Evolutionary conservation across 768 basidiomycete species (phyloP).

Genomic region (Mycena amicta): DNA sequence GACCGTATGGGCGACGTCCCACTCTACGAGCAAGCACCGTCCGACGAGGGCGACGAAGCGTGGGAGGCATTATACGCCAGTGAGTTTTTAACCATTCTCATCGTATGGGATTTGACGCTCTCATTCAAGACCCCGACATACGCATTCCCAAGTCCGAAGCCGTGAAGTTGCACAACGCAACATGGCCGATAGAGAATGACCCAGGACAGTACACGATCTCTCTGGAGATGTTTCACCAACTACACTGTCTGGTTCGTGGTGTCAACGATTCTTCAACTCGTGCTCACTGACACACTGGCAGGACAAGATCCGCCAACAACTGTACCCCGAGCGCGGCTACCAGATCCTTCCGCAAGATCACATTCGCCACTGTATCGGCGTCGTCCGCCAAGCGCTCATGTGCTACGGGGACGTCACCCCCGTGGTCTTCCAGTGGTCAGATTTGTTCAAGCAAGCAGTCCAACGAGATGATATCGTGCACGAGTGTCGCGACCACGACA

Average conservation of each 20-base stretch:
- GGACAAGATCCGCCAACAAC: conserved; percentile 26
- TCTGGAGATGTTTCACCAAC: conserved; percentile 32
- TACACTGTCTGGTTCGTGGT: conserved; percentile 32
- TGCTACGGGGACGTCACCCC: conserved; percentile 18
- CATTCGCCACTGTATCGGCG: conserved; percentile 15
- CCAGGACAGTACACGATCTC: conserved; percentile 27
- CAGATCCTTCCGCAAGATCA: conserved; percentile 14
- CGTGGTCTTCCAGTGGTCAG: conserved; percentile 20
- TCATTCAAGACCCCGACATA: conserved; percentile 10
- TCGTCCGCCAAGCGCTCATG: conserved; percentile 14
- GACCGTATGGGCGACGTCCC: conserved; percentile 17
- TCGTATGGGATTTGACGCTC: neutral
- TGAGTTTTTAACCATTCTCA: conserved; percentile 4
- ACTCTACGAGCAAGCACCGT: conserved; percentile 5
- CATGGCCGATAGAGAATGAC: conserved; percentile 27
- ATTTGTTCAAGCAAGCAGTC: neutral
- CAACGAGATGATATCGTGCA: conserved; percentile 14
- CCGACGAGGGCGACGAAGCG: conserved; percentile 25
- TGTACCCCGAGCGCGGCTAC: conserved; percentile 25
- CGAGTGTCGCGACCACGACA: conserved; percentile 14
- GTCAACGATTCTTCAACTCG: neutral
- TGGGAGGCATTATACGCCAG: conserved; percentile 29
- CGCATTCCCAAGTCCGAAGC: conserved; percentile 27
- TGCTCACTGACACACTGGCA: neutral
- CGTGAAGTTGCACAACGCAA: conserved; percentile 24